phyloP scores from a whole-genome alignment of 2,329 filamentous ascomycete genomes.

The Claviceps humidiphila region DNA sequence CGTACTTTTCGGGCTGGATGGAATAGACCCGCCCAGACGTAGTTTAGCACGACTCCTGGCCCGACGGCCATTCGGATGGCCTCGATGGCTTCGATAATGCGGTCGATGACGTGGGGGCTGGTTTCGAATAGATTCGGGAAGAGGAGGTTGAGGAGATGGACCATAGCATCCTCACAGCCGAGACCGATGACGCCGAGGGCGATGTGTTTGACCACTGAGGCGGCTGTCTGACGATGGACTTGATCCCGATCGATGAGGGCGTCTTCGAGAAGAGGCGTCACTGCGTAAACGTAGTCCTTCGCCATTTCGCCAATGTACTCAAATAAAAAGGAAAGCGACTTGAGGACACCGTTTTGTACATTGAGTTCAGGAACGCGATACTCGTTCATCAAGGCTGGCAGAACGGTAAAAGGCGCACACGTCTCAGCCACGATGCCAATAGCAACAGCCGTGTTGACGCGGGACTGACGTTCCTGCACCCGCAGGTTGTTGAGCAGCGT shows the following conservation, averaged over 20 bases:
- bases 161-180: conserved; percentile 96
- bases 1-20: conserved; percentile 92
- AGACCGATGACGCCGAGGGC: conserved; percentile 94
- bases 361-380: conserved; percentile 97
- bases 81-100: conserved; percentile 94
- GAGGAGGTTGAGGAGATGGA: conserved; percentile 89
- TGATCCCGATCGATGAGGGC: conserved; percentile 96
- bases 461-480: conserved; percentile 93
- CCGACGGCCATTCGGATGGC: conserved; percentile 89
- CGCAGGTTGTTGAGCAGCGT: conserved; percentile 93
- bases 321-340: conserved; percentile 91
- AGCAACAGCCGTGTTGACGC: conserved; percentile 95
- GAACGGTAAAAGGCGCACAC: conserved; percentile 92
- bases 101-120: conserved; percentile 93
- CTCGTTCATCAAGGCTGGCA: conserved; percentile 98
- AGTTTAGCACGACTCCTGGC: conserved; percentile 88
- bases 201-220: conserved; percentile 94
- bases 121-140: conserved; percentile 98
- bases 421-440: conserved; percentile 98
- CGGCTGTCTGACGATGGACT: conserved; percentile 92
- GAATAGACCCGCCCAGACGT: conserved; percentile 95
- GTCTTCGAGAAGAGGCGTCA: conserved; percentile 89
- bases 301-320: conserved; percentile 99
- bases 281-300: conserved; percentile 98
- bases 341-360: conserved; percentile 96